Evolutionary conservation across 169 alveolate species (phyloP), one percentile per base, ranked within the genome.

Genomic region (Plasmodium ovale): DNA sequence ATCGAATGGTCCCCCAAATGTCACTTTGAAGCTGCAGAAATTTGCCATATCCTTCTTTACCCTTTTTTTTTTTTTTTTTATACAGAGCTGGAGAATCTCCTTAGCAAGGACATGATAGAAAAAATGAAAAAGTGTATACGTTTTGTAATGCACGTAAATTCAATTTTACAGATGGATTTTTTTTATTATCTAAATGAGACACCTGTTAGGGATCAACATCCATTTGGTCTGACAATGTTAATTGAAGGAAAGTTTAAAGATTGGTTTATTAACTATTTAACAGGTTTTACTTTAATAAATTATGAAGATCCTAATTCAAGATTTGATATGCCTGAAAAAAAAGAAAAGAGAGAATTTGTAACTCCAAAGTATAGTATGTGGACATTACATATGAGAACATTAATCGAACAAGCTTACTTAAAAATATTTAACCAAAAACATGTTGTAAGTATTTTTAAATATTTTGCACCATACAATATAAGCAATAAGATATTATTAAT

Each of bases 141-240:
- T 6, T 77, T 77, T 4, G n/a, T 60, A 10, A 25, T 77, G 10
- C 88, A 77, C n/a, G 68, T 77, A 19, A 77, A 33, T 53, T 29
- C 88, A 49, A n/a, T 77, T 4, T 54, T 77, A 12, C 88, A 77
- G 16, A 19, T 77, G 37, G 88, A 77, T 21, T 77, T 77, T 51
- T 77, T 77, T 25, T 60, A 62, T 16, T 77, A 77, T 39, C 68
- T 77, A 12, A 77, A 77, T 42, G 88, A 77, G 37, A 59, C 68
- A 1, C 88, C 88, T 0, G 3, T 64, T 7, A 67, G 39, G 4
- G 29, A 27, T 19, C 67, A 23, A 19, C 88, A 77, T 7, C 77
- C 88, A 33, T 77, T 14, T 49, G 77, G 47, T 6, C 2, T 77
- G 14, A 77, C 64, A 2, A 77, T 77, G 88, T 3, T 44, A 0